A percentile compares a stretch with the other conserved stretches of the same genome.
These are phyloP conservation scores for Lachancea quebecensis DNA, from an alignment of 805 yeast genomes.

Conservation along the genomic window DNA sequence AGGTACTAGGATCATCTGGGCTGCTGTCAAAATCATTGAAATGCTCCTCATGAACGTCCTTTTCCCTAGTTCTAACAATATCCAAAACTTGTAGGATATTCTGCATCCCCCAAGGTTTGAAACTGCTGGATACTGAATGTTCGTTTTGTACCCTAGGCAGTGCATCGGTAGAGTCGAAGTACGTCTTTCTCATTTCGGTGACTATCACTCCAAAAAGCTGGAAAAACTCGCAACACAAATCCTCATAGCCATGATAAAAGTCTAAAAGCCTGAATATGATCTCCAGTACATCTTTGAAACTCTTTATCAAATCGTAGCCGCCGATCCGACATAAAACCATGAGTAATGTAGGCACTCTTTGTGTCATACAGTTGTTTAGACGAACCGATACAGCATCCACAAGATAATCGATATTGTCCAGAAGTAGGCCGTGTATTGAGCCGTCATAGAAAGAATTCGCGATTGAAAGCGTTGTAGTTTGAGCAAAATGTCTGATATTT, in stretches of 20 bases:
- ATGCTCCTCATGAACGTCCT: conserved; percentile 24
- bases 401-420: conserved; percentile 71
- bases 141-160: conserved; percentile 13
- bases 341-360: conserved; percentile 68
- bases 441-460: conserved; percentile 48
- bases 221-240: conserved; percentile 67
- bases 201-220: conserved; percentile 58
- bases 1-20: conserved; percentile 8
- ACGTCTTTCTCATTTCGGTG: conserved; percentile 38
- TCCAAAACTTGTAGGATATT: conserved; percentile 38
- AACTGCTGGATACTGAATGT: conserved; percentile 24
- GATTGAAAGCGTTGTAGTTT: conserved; percentile 44
- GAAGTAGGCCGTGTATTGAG: conserved; percentile 48
- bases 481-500: conserved; percentile 44
- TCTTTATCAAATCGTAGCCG: conserved; percentile 57
- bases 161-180: conserved; percentile 28
- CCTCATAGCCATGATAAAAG: conserved; percentile 73
- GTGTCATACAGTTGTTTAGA: conserved; percentile 61
- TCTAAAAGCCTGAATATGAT: conserved; percentile 75
- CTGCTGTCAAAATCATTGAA: neutral
- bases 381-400: conserved; percentile 69
- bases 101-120: conserved; percentile 57
- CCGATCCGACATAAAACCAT: conserved; percentile 63
- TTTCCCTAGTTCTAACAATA: conserved; percentile 33
- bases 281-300: conserved; percentile 64